Base-by-base conservation (phyloP, 768 basidiomycete genomes). In the Psilocybe cyanescens region DNA sequence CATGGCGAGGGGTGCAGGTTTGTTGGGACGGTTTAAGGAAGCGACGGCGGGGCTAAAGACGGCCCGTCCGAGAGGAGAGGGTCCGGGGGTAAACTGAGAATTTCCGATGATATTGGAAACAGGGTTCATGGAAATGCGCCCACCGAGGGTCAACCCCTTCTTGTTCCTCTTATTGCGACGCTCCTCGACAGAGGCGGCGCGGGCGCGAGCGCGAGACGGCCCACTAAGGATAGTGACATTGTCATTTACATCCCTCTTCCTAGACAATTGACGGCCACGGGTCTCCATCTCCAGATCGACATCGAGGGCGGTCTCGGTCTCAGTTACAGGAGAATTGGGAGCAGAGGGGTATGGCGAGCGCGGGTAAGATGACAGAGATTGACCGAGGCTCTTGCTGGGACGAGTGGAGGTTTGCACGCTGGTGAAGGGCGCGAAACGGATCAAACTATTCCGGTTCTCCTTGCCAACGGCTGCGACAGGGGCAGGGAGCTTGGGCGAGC, bases 261-360 rank as follows among this genome's bases (percentile, higher is more conserved):
- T 63, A 8, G 68, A 51, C 60, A 59, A 60, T 52, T 68, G 68
- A 51, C 64, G 49, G n/a, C 62, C 67, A 16, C 60, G 66, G 17
- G 57, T 57, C 56, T 68, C 65, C 57, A 67, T 61, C 46, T 61
- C 62, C 24, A 44, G 14, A 24, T 63, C 61, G 33, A 46, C 64
- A 51, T 67, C 51, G 51, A 50, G 6, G 3, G 49, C 59, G 11
- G 65, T 50, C 24, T 63, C 60, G 19, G 60, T 48, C n/a, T 44
- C 41, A 44, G 41, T 4, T 6, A 12, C 8, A 12, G 72, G 68
- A 3, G 69, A 68, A 45, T 74, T 52, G 6, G 75, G 70, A 2
- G 76, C 75, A 14, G 76, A 75, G 1, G 78, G 79, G 57, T 79
- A 81, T 0, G 80, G 80, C 0, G 81, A 81, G 9, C 79, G 76